phyloP scores from a whole-genome alignment of 768 basidiomycete genomes.

The Collybiopsis confluens region DNA sequence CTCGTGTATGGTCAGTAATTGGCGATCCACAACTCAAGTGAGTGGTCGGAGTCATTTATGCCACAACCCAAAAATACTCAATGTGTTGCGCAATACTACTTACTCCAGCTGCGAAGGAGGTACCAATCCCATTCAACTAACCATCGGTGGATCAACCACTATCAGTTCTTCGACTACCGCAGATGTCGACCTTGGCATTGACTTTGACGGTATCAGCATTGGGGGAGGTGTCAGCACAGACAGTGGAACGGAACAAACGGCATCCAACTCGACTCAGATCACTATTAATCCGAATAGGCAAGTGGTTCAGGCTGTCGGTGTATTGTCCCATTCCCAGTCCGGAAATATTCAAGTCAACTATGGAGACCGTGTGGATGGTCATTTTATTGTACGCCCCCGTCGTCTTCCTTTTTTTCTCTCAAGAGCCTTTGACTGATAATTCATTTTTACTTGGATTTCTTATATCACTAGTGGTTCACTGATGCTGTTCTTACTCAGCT shows the following conservation, averaged over 20 bases:
- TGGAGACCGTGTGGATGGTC: constrained; percentile 7
- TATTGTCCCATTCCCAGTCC: constrained; percentile 6
- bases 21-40: constrained; percentile 8
- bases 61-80: too few relatives aligned
- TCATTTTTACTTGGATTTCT: too few relatives aligned
- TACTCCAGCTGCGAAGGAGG: constrained; percentile 8
- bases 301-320: constrained; percentile 6
- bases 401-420: neutral
- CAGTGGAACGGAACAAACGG: neutral
- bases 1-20: neutral
- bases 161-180: neutral
- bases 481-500: constrained; percentile 6
- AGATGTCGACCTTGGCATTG: constrained; percentile 3
- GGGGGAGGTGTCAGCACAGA: constrained; percentile 7
- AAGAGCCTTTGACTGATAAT: neutral
- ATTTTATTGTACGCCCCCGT: constrained; percentile 7
- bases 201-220: constrained; percentile 2
- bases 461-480: constrained; percentile 13
- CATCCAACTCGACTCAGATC: constrained; percentile 2
- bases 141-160: constrained; percentile 3
- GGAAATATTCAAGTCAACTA: constrained; percentile 9
- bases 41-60: too few relatives aligned
- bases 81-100: too few relatives aligned
- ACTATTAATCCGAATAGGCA: constrained; percentile 4
- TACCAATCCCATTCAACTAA: neutral